Percentiles rank a stretch among this genome's conserved stretches.
These are phyloP conservation scores for Triticum urartu DNA, from an alignment of 176 grass and related monocot genomes.

Conservation along the genomic window DNA sequence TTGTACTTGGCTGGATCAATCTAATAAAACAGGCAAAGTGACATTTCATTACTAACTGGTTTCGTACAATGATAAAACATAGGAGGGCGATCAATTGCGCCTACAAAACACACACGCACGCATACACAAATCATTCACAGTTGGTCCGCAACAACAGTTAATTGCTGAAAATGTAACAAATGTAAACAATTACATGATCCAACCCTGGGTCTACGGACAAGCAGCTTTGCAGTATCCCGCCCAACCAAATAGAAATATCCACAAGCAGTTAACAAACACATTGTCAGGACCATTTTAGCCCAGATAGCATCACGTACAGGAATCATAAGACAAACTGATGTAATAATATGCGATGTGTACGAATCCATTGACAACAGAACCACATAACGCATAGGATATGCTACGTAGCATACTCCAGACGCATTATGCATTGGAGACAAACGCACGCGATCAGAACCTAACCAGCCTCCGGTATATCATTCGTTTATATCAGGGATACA, in stretches of 20 bases:
- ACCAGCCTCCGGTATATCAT: too few species aligned
- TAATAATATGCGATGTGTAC: neutral
- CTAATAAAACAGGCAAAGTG: conserved; percentile 22
- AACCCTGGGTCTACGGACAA: neutral
- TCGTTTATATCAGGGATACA: neutral
- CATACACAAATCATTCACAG: neutral
- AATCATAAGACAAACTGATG: neutral
- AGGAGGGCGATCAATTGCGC: neutral
- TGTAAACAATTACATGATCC: neutral
- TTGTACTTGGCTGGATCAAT: conserved; percentile 82
- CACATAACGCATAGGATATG: neutral
- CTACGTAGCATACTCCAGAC: neutral
- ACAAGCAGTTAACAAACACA: neutral
- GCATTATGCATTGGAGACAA: neutral
- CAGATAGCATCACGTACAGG: neutral
- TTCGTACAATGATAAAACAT: neutral
- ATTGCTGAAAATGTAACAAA: neutral
- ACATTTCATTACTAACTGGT: neutral
- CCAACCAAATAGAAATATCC: neutral
- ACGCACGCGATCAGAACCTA: neutral
- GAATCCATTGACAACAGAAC: neutral
- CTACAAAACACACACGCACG: neutral
- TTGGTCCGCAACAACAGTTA: neutral
- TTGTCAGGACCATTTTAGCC: neutral
- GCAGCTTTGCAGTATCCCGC: neutral